These are phyloP conservation scores for Termitomyces sp. DNA, from an alignment of 768 basidiomycete species.

Conservation along the genomic window DNA sequence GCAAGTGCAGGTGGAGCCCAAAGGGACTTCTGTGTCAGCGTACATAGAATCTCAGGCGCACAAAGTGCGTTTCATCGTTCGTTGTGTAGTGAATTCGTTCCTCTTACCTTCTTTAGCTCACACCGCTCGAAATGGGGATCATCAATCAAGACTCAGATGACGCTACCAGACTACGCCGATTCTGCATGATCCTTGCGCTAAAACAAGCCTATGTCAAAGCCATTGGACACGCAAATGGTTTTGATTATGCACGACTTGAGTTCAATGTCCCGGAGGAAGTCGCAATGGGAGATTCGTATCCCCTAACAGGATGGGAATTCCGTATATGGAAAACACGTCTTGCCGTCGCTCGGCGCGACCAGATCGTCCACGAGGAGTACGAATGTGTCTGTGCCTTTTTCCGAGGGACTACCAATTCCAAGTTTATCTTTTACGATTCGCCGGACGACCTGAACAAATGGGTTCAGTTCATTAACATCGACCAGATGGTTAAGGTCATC, in stretches of 20 bases:
- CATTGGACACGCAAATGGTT: conserved; percentile 76
- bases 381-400: conserved; percentile 80
- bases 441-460: conserved; percentile 67
- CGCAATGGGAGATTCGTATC: conserved; percentile 65
- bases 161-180: conserved; percentile 65
- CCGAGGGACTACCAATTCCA: conserved; percentile 60
- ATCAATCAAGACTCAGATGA: conserved; percentile 51
- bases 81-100: not conserved
- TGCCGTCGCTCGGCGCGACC: conserved; percentile 57
- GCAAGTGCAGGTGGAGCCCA: conserved; percentile 59
- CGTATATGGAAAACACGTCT: conserved; percentile 73
- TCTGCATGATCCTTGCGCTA: conserved; percentile 75
- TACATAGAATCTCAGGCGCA: conserved; percentile 74
- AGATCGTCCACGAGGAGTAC: conserved; percentile 63
- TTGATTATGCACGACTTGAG: conserved; percentile 79
- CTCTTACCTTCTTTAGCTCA: conserved; percentile 19
- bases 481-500: conserved; percentile 78
- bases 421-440: conserved; percentile 71
- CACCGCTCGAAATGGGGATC: conserved; percentile 47
- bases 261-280: conserved; percentile 66
- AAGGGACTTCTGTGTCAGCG: conserved; percentile 52
- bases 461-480: conserved; percentile 83
- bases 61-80: conserved; percentile 47
- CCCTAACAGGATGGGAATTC: conserved; percentile 83
- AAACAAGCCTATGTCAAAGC: conserved; percentile 84